Evolutionary conservation across 352 stramenopile genomes (phyloP).

Genomic region (Globisporangium nagaii): DNA sequence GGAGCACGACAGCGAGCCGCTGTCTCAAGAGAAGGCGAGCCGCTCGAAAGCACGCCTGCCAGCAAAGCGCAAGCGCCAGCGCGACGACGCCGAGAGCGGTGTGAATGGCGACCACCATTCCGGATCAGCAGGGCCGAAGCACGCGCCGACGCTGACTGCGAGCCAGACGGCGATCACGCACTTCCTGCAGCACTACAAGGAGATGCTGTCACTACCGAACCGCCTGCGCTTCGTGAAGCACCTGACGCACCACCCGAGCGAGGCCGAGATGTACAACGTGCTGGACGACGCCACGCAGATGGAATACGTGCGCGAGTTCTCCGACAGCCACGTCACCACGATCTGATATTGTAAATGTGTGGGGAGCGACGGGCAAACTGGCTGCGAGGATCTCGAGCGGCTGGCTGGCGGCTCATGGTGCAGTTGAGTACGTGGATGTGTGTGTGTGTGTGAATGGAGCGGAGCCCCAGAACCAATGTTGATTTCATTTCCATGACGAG

Average conservation of each 20-base stretch:
- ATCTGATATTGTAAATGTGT: too few species aligned
- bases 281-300: conserved; percentile 37
- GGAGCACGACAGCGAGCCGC: not conserved
- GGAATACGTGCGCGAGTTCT: conserved; percentile 39
- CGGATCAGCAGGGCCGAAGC: not conserved
- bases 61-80: conserved; percentile 19
- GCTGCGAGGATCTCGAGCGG: too few species aligned
- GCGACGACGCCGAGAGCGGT: not conserved
- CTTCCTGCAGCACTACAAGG: conserved; percentile 30
- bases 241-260: conserved; percentile 32
- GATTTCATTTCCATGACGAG: too few species aligned
- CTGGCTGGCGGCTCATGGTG: too few species aligned
- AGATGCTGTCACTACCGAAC: conserved; percentile 16
- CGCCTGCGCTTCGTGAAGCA: conserved; percentile 39
- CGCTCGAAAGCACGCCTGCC: not conserved
- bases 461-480: too few species aligned
- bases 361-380: too few species aligned
- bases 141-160: conserved; percentile 12
- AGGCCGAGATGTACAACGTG: conserved; percentile 65
- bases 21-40: not conserved
- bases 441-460: too few species aligned
- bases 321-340: conserved; percentile 1
- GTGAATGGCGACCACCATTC: not conserved
- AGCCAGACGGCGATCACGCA: conserved; percentile 42
- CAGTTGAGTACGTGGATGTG: too few species aligned